Evolutionary conservation across 208 protist genomes (phyloP).

Genomic region (Crithidia expoeki): DNA sequence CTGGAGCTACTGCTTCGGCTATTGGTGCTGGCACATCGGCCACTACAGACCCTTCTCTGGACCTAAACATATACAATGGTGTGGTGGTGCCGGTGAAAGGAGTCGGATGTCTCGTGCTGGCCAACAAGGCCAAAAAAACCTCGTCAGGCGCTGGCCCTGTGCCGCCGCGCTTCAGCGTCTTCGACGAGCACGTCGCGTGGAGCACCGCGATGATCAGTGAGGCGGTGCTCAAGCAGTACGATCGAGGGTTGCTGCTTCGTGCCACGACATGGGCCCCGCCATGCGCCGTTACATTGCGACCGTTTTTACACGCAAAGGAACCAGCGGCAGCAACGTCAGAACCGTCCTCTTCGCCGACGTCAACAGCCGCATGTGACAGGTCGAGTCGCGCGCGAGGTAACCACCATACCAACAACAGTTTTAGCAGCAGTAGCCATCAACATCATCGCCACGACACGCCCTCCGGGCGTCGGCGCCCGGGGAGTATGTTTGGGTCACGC

Average conservation of each 20-base stretch:
- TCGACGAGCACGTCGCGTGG: slow-evolving; percentile 81
- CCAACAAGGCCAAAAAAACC: slow-evolving; percentile 45
- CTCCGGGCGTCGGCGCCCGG: background rate
- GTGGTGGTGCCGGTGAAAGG: slow-evolving; percentile 62
- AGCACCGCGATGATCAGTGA: slow-evolving; percentile 53
- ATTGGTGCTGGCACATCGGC: background rate
- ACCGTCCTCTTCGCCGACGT: background rate
- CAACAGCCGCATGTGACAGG: background rate
- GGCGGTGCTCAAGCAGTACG: slow-evolving; percentile 62
- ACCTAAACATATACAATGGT: slow-evolving; percentile 45
- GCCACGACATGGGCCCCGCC: slow-evolving; percentile 34
- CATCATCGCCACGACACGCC: slow-evolving; percentile 17
- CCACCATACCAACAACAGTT: background rate
- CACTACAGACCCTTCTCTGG: background rate
- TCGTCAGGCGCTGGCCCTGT: background rate
- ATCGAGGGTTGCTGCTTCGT: slow-evolving; percentile 53
- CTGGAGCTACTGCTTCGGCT: background rate
- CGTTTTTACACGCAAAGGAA: slow-evolving; percentile 13
- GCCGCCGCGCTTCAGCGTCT: slow-evolving; percentile 45
- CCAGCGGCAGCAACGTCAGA: background rate
- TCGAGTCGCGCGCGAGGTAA: background rate
- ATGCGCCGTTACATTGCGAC: slow-evolving; percentile 32
- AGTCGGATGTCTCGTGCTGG: slow-evolving; percentile 69
- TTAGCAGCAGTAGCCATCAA: too few relatives aligned
- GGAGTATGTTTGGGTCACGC: background rate